Conservation (phyloP, 257 asterid species). For the Solanum verrucosum region DNA sequence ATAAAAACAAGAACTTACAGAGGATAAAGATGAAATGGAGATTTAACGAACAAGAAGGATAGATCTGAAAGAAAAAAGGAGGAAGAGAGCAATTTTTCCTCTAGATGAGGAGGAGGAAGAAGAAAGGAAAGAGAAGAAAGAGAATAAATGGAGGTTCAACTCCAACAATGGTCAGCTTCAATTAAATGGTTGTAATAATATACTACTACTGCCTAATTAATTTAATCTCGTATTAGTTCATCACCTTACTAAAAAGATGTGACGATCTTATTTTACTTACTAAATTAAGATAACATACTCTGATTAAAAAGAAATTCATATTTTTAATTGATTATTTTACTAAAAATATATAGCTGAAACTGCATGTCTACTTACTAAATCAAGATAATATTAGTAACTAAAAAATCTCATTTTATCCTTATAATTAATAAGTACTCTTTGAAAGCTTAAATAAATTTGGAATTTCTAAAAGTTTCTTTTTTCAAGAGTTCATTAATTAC, state of each 20-base stretch:
- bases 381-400: no score
- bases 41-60: background rate
- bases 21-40: background rate
- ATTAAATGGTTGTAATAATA: background rate
- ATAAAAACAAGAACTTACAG: background rate
- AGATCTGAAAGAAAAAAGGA: background rate
- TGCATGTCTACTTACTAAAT: background rate
- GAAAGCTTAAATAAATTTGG: background rate
- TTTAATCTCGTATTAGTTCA: no score
- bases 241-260: no score
- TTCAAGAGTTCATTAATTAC: no score
- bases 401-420: background rate
- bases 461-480: no score
- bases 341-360: no score
- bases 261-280: accelerated
- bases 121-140: background rate
- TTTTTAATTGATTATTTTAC: no score
- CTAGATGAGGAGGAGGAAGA: background rate
- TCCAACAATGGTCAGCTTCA: background rate
- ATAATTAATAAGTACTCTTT: background rate
- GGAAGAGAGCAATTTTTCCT: background rate
- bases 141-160: background rate
- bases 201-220: no score
- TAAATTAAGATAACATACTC: no score
- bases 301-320: no score